Conservation (phyloP, 257 asterid genomes). For the Capsicum baccatum region DNA sequence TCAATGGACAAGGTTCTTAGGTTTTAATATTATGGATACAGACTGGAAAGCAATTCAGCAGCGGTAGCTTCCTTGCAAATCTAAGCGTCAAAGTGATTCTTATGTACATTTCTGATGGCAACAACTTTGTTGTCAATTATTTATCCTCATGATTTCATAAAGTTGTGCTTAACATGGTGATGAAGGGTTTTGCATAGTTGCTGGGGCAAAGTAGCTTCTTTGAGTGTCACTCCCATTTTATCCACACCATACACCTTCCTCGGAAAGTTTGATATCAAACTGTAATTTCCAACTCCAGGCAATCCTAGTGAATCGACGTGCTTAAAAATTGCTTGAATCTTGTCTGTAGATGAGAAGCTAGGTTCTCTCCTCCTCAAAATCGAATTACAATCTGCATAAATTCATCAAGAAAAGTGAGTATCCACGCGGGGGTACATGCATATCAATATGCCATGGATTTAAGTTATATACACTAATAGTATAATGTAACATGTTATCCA, state of each 20-base stretch:
- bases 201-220: conserved; percentile 41
- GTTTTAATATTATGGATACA: too few species aligned
- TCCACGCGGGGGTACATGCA: neutral
- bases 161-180: too few species aligned
- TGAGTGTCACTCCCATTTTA: conserved; percentile 61
- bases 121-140: too few species aligned
- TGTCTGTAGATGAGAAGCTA: conserved; percentile 65
- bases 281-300: conserved; percentile 58
- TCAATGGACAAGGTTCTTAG: too few species aligned
- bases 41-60: too few species aligned
- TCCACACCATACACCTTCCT: conserved; percentile 70
- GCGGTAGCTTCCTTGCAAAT: too few species aligned
- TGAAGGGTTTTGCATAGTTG: too few species aligned
- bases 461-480: neutral
- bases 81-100: too few species aligned
- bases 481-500: neutral
- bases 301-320: conserved; percentile 64
- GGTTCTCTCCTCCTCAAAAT: conserved; percentile 77
- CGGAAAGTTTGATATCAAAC: conserved; percentile 79
- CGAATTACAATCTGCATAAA: conserved; percentile 65
- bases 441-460: neutral
- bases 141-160: too few species aligned
- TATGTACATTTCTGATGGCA: too few species aligned
- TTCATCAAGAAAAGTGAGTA: neutral
- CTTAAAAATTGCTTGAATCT: conserved; percentile 57